phyloP scores from a whole-genome alignment of 1,139 yeast species.

The Taiozyma sp. region DNA sequence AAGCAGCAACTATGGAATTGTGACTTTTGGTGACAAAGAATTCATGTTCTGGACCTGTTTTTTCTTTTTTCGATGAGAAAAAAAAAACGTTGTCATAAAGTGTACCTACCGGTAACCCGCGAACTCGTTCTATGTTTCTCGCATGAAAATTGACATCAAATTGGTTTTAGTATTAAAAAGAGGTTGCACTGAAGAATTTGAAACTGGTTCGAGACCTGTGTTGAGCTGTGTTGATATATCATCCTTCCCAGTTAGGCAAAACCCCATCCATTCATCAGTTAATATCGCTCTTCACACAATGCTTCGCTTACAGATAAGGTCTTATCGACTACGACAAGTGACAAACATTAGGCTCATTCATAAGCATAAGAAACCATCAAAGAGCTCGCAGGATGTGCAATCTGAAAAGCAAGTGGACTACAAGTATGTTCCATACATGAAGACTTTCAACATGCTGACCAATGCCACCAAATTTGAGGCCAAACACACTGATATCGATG shows the following conservation, averaged over 20 bases:
- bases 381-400: neutral
- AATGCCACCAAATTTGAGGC: slow-evolving; percentile 8
- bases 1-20: neutral
- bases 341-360: neutral
- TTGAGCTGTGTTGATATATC: too few species aligned
- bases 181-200: neutral
- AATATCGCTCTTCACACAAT: neutral
- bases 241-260: too few species aligned
- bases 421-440: slow-evolving; percentile 5
- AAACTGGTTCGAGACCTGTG: neutral
- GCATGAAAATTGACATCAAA: neutral
- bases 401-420: neutral
- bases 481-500: slow-evolving; percentile 12
- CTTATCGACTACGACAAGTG: neutral
- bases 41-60: neutral
- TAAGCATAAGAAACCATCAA: neutral
- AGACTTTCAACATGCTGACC: slow-evolving; percentile 7
- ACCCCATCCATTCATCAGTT: neutral
- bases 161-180: too few species aligned
- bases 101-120: neutral
- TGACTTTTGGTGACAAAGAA: neutral
- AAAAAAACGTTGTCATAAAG: neutral
- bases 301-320: neutral
- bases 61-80: neutral
- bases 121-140: neutral